These are phyloP conservation scores for Alternaria solani DNA, from an alignment of 2,329 filamentous ascomycete species.

Conservation along the genomic window DNA sequence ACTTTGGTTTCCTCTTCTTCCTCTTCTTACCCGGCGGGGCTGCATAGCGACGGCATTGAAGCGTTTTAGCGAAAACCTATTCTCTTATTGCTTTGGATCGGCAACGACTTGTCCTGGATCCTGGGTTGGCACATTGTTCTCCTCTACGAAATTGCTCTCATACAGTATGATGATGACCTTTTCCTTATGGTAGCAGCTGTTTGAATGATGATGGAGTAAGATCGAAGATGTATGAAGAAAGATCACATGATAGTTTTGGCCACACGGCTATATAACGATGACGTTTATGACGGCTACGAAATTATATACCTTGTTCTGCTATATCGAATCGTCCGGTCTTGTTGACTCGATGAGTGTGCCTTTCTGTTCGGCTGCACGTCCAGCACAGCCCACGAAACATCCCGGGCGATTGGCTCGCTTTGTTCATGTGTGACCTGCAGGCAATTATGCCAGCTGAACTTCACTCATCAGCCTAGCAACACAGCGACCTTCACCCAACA, in stretches of 20 bases:
- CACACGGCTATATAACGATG: slow-evolving; percentile 21
- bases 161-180: slow-evolving; percentile 2
- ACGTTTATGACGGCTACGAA: slow-evolving; percentile 23
- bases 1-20: slow-evolving; percentile 20
- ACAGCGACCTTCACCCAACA: not conserved
- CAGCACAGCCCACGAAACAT: not conserved
- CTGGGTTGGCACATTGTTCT: slow-evolving; percentile 1
- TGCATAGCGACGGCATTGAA: slow-evolving; percentile 50
- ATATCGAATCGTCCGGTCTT: not conserved
- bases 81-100: slow-evolving; percentile 8
- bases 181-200: not conserved
- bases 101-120: slow-evolving; percentile 7
- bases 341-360: not conserved
- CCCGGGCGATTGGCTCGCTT: not conserved
- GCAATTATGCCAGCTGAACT: not conserved
- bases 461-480: not conserved
- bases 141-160: slow-evolving; percentile 3
- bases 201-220: slow-evolving; percentile 17
- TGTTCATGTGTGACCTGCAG: not conserved
- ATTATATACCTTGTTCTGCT: not conserved
- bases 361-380: not conserved
- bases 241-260: slow-evolving; percentile 9
- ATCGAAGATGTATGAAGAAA: slow-evolving; percentile 24
- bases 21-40: slow-evolving; percentile 25
- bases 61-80: slow-evolving; percentile 41